Base-by-base conservation (phyloP, 2,329 filamentous ascomycete species). In the Beauveria asiatica region DNA sequence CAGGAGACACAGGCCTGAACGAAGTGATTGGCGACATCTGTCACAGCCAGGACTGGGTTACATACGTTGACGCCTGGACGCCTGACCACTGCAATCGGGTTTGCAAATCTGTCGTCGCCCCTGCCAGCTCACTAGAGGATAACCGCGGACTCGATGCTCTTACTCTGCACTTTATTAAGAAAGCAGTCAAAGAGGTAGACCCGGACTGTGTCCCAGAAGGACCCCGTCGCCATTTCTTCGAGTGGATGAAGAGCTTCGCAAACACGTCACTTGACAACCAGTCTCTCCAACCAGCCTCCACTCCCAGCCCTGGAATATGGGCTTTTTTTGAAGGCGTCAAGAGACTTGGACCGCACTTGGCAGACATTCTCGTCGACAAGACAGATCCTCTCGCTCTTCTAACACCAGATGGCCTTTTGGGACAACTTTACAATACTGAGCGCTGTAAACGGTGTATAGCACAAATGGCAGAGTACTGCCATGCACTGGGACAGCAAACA, bases 401-500 rank as follows among this genome's bases (percentile, higher is more conserved):
- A 5, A 45, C 42, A 3, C 42, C 42, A 54, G 51, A 42, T 42
- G 42, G 42, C 37, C 51, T 54, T 37, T 27, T 54, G 23, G 23
- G 51, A 11, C 19, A 37, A 27, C 51, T 54, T 1, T 54, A 54
- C 37, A 45, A 23, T 23, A 45, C 51, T 2, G 51, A 37, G 37
- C 37, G 51, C n/a, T 44, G 51, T 19, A 17, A 25, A 42, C 37
- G 33, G 5, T 54, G 51, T 6, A 54, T 54, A 9, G 37, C 2
- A 13, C 51, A 54, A 37, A 54, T 54, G 51, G 37, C 37, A 0
- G 51, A 37, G 21, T 54, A 54, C 37, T 41, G 37, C 5, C 30
- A 37, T 16, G 51, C 37, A 19, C 74, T 1, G 77, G 74, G 3
- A 70, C 69, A 10, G 69, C 74, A 1, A 2, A 74, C 74, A 52